Evolutionary conservation across 164 flowering plant species (phyloP), one percentile per base, ranked within the genome.

Genomic region (Protea cynaroides): DNA sequence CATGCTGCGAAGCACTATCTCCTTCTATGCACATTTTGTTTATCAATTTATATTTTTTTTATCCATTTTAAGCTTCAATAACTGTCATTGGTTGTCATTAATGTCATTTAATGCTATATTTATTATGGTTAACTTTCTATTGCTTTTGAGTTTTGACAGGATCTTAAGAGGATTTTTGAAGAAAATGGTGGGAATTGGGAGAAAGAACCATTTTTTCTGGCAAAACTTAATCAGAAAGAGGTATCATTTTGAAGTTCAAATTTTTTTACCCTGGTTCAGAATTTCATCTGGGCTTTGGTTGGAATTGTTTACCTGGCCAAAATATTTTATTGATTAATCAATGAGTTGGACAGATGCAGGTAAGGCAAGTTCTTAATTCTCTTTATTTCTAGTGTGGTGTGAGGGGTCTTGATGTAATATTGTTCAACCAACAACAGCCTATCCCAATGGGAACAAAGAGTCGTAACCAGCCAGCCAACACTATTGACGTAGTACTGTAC

Each of bases 141-240:
- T 8, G 14, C 5, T 14, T 7, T 40, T 6, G 38, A 40, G 4
- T 14, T 7, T 40, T 6, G 38, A 40, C 90, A 93, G 98, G 93
- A 88, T 71, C 64, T 93, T 67, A 81, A 82, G 55, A 81, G 82
- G 75, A 82, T 88, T 24, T 22, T 87, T 56, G 72, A 76, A 58
- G 82, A 72, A 18, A 76, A 83, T 74, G 90, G 81, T 25, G 96
- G 84, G 11, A 62, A 80, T 67, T 73, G 60, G 15, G 96, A 86
- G 72, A 80, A 80, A 65, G 98, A 93, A 73, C 98, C 98, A 36
- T 93, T 93, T 79, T 83, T 71, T 66, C 81, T 93, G 58, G 69
- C 84, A 22, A 66, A 68, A 51, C 64, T 58, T 60, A 24, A 69
- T 53, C 53, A 51, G 46, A 71, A 66, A 55, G 93, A 90, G 90